Base-by-base conservation (phyloP, 2,329 filamentous ascomycete genomes). In the Fusarium nurragi region DNA sequence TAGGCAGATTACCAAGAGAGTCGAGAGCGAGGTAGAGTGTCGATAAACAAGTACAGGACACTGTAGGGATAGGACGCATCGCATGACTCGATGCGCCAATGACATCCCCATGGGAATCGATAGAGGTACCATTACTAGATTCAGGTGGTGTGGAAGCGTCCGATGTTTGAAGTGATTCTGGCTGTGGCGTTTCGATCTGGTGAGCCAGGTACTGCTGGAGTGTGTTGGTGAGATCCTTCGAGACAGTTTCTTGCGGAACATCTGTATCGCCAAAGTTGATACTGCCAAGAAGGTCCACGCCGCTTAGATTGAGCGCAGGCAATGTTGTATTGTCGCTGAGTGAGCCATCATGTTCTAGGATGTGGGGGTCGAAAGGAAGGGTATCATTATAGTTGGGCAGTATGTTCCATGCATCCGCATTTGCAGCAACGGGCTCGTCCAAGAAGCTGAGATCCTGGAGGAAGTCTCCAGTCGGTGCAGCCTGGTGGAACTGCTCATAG, bases 1-100 rank as follows among this genome's bases (percentile, higher is more conserved):
- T 64, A 1, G 84, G 80, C 2, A 86, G 77, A 37, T 76, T 77
- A 45, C 80, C 79, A 60, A 87, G 78, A 19, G 81, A 80, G 57
- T 83, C 79, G 4, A 87, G 76, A 6, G 84, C 79, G 6, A 83
- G 77, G 68, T 82, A 85, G 14, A 87, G 77, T 14, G 75, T 78
- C 1, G 81, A 78, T 1, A 83, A 78, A 60, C 85, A 87, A 53
- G 77, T 71, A 60, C 85, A 87, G 16, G 67, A 56, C 22, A 74
- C 67, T 38, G 57, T 72, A 14, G 75, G 74, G n/a, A 74, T 59
- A 18, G 73, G 43, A 30, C 67, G 72, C 44, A 69, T 52, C 32
- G 54, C 54, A 16, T 57, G 25, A 11, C 49, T 43, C 2, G 59
- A 32, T 28, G 60, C 43, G 23, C 52, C 19, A 13, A 39, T 38